phyloP scores from a whole-genome alignment of 2,329 filamentous ascomycete genomes.

The Pestalotiopsis sp. region DNA sequence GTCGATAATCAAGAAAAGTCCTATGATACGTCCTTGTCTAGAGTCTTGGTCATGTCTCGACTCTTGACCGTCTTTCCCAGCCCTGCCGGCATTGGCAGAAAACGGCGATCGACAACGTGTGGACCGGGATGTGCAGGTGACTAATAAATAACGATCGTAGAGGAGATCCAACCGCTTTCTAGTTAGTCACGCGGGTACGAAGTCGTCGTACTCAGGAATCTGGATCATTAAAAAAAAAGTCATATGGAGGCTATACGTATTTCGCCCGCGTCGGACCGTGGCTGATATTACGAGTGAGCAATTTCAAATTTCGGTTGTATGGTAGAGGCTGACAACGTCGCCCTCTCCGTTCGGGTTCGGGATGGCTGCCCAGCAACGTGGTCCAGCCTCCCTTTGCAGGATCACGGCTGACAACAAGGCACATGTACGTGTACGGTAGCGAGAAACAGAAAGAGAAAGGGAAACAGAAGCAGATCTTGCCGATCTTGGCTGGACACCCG shows the following conservation, averaged over 20 bases:
- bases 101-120: neutral
- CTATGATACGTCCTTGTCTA: neutral
- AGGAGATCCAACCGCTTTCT: neutral
- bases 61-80: neutral
- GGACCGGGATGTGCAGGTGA: neutral
- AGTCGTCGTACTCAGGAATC: neutral
- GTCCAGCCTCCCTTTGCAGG: neutral
- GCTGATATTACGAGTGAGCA: neutral
- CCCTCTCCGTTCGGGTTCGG: neutral
- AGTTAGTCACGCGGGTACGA: neutral
- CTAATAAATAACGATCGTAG: neutral
- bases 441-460: neutral
- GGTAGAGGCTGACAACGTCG: neutral
- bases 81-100: neutral
- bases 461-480: neutral
- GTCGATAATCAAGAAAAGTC: neutral
- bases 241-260: neutral
- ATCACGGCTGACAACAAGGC: constrained; percentile 7
- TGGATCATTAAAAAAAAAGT: neutral
- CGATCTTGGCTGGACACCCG: neutral
- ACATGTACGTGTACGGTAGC: neutral
- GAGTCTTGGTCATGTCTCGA: neutral
- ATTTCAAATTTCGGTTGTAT: neutral
- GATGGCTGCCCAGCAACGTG: neutral
- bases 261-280: neutral